These are phyloP conservation scores for Allantophomopsis lycopodina DNA, from an alignment of 2,329 filamentous ascomycete species.

Conservation along the genomic window DNA sequence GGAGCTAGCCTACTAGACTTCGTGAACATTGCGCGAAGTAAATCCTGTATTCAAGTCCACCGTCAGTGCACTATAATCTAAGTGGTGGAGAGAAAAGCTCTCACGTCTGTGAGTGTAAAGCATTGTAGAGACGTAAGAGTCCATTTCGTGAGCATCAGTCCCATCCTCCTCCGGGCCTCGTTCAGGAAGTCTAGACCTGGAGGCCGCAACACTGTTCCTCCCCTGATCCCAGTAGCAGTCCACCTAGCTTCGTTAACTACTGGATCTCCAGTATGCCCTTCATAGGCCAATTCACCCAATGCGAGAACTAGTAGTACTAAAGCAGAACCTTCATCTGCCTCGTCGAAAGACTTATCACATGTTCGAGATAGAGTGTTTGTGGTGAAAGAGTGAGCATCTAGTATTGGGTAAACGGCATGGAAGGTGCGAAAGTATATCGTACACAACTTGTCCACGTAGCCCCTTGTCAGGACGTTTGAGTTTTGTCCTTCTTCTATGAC, in stretches of 20 bases:
- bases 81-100: not conserved
- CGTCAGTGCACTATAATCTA: not conserved
- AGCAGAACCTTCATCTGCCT: too few relatives aligned
- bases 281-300: not conserved
- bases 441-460: too few relatives aligned
- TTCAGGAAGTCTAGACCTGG: slow-evolving; percentile 1
- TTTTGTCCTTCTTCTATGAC: not conserved
- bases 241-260: not conserved
- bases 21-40: slow-evolving; percentile 2
- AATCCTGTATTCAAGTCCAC: not conserved
- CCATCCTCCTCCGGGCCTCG: slow-evolving; percentile 2
- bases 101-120: slow-evolving; percentile 1
- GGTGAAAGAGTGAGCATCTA: not conserved
- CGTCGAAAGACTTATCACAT: not conserved
- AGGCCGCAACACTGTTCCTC: not conserved
- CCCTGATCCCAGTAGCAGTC: slow-evolving; percentile 1
- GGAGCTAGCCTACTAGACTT: slow-evolving; percentile 1
- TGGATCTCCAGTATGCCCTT: not conserved
- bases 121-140: slow-evolving; percentile 1
- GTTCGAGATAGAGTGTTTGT: not conserved
- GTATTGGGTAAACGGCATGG: not conserved
- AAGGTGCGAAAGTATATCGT: not conserved
- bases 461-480: too few relatives aligned
- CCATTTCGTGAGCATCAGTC: not conserved
- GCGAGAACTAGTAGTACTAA: slow-evolving; percentile 1